These are phyloP conservation scores for Plasmodium sp. DNA, from an alignment of 169 alveolate genomes.

Conservation along the genomic window DNA sequence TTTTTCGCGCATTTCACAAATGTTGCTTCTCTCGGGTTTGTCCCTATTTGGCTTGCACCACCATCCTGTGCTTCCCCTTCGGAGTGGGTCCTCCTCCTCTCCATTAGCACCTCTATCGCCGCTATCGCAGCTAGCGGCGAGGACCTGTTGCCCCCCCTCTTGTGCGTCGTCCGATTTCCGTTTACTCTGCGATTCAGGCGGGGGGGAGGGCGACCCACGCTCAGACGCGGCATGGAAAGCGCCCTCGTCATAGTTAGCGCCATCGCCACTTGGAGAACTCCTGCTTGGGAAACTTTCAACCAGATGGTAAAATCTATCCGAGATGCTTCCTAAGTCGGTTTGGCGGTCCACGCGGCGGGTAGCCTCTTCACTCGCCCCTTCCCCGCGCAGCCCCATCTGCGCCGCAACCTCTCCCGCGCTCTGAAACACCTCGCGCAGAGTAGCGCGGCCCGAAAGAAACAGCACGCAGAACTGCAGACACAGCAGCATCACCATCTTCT, in stretches of 20 bases:
- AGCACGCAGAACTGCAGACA: slow-evolving; percentile 11
- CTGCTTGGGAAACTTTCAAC: not conserved
- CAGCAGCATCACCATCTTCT: slow-evolving; percentile 41
- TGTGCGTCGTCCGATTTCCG: not conserved
- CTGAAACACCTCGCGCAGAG: not conserved
- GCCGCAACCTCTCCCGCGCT: not conserved
- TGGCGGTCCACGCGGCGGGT: not conserved
- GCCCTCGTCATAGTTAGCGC: not conserved
- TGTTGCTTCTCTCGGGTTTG: not conserved
- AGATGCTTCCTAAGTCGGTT: not conserved
- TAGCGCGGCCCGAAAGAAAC: not conserved
- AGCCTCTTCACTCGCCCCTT: not conserved
- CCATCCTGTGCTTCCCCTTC: not conserved
- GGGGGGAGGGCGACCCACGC: not conserved
- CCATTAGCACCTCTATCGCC: not conserved
- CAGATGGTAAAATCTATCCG: not conserved
- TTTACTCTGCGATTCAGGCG: not conserved
- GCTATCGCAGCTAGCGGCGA: not conserved
- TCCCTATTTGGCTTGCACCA: not conserved
- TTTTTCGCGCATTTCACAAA: not conserved
- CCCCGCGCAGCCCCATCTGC: not conserved
- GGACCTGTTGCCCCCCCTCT: not conserved
- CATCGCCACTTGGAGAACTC: not conserved
- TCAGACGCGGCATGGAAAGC: not conserved
- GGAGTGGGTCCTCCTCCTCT: not conserved